Evolutionary conservation across 257 asterid species (phyloP).

Genomic region (Gentiana macrophylla): DNA sequence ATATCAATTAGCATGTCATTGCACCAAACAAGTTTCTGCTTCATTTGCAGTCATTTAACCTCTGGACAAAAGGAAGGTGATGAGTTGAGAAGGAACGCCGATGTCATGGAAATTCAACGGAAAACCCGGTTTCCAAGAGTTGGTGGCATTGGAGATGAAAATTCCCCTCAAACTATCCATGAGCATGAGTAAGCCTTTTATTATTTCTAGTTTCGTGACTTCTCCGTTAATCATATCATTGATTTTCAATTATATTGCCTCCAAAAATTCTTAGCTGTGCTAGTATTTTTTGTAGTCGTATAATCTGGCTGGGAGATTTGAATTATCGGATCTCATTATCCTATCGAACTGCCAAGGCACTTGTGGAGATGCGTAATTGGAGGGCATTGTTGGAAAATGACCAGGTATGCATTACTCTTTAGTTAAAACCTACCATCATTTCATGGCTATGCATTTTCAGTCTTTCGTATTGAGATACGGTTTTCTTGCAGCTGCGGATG

Average conservation of each 20-base stretch:
- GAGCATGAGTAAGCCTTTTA: slow-evolving; percentile 70
- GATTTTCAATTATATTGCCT: slow-evolving; percentile 1
- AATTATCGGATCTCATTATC: slow-evolving; percentile 86
- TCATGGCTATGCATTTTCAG: background rate
- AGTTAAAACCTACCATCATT: background rate
- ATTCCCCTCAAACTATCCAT: slow-evolving; percentile 85
- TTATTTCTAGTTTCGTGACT: background rate
- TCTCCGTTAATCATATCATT: background rate
- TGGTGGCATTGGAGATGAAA: slow-evolving; percentile 50
- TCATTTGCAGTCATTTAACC: slow-evolving; percentile 86
- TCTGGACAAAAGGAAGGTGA: slow-evolving; percentile 99
- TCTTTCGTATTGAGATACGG: background rate
- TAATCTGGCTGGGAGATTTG: slow-evolving; percentile 97
- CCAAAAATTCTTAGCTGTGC: slow-evolving; percentile 3
- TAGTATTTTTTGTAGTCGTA: slow-evolving; percentile 41
- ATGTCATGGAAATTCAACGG: slow-evolving; percentile 89
- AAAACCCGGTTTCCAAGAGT: slow-evolving; percentile 96
- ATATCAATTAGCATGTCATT: slow-evolving; percentile 95
- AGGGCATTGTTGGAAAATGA: slow-evolving; percentile 87
- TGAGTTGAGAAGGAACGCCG: slow-evolving; percentile 86
- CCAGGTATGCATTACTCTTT: slow-evolving; percentile 41
- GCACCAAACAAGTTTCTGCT: slow-evolving; percentile 99
- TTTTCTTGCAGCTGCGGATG: slow-evolving; percentile 53
- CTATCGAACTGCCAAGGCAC: slow-evolving; percentile 85
- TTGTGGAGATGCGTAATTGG: slow-evolving; percentile 98